Base-by-base conservation (phyloP, 805 yeast genomes). In the Saccharomyces cerevisiae region DNA sequence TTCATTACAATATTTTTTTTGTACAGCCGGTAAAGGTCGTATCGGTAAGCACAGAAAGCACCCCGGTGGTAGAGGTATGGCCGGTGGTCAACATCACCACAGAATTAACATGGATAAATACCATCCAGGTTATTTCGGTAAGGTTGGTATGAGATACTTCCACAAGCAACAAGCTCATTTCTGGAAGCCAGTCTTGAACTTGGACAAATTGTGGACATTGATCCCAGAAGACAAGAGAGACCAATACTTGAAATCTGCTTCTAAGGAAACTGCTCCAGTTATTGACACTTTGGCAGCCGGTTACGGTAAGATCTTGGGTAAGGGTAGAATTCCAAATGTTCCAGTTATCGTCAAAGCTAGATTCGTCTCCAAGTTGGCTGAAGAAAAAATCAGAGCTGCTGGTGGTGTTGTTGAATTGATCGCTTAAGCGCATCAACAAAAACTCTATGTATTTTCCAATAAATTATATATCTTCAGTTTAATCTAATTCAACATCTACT, bases 121-220 rank as follows among this genome's bases (percentile, higher is more conserved):
- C 96, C 99, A 94, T 80, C 99, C 99, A 74, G 99, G 99, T 90
- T 94, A 94, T 92, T 94, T 94, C 82, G 99, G 99, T 88, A 95
- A 94, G 84, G 98, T 94, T 77, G 99, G 99, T 91, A 92, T 92
- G 97, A 89, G 99, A 87, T 86, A 87, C 86, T 92, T 85, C 96
- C 97, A 89, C 89, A 84, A 87, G 79, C 96, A 89, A 81, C 81
- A 79, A 73, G 81, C 79, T 82, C 97, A 88, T 75, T 85, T 84
- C 90, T 94, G 99, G 99, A 86, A 81, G 79, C 99, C 99, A 79
- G 88, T 87, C 71, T 81, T 94, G 79, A 94, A 94, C 92, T 82
- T 94, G 76, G 98, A 94, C 84, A 89, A 89, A 80, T 87, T 94
- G 77, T 94, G 99, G 99, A 82, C 97, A 70, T 85, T 94, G 74